These are phyloP conservation scores for Solanum hybrid DNA, from an alignment of 305 asterid species.

Conservation along the genomic window DNA sequence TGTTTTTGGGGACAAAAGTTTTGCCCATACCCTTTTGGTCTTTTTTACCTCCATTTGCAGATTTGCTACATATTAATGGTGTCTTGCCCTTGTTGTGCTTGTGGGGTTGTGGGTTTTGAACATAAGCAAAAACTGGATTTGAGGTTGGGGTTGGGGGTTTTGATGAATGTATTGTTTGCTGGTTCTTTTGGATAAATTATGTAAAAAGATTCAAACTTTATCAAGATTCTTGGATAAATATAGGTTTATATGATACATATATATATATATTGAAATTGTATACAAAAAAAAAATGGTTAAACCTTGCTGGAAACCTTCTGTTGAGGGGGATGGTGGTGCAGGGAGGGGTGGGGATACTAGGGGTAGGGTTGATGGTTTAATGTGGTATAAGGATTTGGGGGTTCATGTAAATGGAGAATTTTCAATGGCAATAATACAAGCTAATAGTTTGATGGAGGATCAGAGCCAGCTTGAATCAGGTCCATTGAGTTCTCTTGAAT, in stretches of 20 bases:
- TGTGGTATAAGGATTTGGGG: constrained; percentile 89
- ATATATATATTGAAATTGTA: constrained; percentile 6
- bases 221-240: not conserved
- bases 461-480: constrained; percentile 88
- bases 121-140: constrained; percentile 38
- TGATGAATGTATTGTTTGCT: constrained; percentile 33
- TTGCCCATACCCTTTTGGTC: constrained; percentile 73
- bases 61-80: constrained; percentile 52
- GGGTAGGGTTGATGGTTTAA: constrained; percentile 60
- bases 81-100: constrained; percentile 56
- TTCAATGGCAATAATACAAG: constrained; percentile 87
- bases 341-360: constrained; percentile 37
- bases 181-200: constrained; percentile 45
- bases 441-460: constrained; percentile 80
- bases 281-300: constrained; percentile 42
- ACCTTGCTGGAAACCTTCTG: constrained; percentile 79
- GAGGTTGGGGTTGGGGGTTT: constrained; percentile 19
- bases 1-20: constrained; percentile 26
- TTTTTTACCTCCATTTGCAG: constrained; percentile 7
- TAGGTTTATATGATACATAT: constrained; percentile 7
- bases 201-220: not conserved
- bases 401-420: constrained; percentile 62
- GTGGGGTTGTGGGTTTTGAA: constrained; percentile 48
- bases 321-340: constrained; percentile 49
- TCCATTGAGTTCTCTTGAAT: constrained; percentile 46